Percentiles rank a stretch among this genome's conserved stretches.
These are phyloP conservation scores for Neonectria faginata DNA, from an alignment of 2,329 filamentous ascomycete genomes.

Conservation along the genomic window DNA sequence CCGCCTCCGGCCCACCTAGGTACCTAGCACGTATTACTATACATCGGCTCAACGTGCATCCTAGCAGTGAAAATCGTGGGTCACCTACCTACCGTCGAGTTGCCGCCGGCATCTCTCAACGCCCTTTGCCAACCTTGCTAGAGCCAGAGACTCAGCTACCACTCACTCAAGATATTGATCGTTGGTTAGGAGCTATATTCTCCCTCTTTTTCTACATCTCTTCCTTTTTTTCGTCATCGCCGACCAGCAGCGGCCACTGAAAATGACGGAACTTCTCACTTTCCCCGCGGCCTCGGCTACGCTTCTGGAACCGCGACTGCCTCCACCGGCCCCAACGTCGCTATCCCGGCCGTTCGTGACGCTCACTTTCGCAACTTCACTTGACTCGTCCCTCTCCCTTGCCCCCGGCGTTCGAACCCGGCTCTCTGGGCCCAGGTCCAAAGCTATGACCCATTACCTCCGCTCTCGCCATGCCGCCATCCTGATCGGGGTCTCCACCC, in stretches of 20 bases:
- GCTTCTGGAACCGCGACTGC: constrained; percentile 51
- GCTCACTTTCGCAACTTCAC: constrained; percentile 89
- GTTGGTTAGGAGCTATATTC: constrained; percentile 17
- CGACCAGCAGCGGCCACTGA: constrained; percentile 2
- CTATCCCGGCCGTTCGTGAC: constrained; percentile 69
- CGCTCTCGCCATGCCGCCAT: constrained; percentile 87
- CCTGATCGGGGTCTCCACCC: constrained; percentile 85
- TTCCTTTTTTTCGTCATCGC: neutral
- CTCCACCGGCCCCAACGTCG: constrained; percentile 30
- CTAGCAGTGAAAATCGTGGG: constrained; percentile 8
- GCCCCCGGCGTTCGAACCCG: constrained; percentile 83
- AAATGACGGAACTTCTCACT: constrained; percentile 51
- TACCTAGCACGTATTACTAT: neutral
- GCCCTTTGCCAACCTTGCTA: constrained; percentile 10
- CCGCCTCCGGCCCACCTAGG: constrained; percentile 15
- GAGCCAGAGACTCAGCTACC: neutral
- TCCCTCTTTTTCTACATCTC: neutral
- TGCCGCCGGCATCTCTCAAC: constrained; percentile 34
- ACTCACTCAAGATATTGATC: constrained; percentile 15
- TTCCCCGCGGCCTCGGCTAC: constrained; percentile 49
- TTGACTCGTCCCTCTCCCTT: constrained; percentile 84
- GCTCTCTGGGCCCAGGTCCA: constrained; percentile 85
- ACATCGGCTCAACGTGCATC: constrained; percentile 1
- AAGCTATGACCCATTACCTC: constrained; percentile 93
- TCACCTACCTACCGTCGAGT: constrained; percentile 19